phyloP scores from a whole-genome alignment of 2,329 filamentous ascomycete species.

The Dactylellina cionopaga region DNA sequence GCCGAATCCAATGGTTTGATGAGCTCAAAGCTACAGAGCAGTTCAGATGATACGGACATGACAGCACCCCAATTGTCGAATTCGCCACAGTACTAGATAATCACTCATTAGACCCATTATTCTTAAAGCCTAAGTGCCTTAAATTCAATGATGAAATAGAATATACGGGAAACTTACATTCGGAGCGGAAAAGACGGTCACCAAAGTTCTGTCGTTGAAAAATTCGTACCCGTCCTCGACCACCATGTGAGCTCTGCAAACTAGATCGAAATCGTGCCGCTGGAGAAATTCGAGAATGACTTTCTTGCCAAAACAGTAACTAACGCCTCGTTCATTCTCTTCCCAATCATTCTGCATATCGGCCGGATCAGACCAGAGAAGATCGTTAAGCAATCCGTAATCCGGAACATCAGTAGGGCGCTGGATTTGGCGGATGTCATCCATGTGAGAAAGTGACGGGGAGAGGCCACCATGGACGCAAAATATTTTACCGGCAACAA shows the following conservation, averaged over 20 bases:
- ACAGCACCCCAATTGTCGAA: constrained; percentile 99
- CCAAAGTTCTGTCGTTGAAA: constrained; percentile 91
- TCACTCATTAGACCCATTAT: constrained; percentile 58
- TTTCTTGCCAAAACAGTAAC: constrained; percentile 98
- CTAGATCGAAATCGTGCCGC: constrained; percentile 94
- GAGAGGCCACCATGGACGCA: constrained; percentile 96
- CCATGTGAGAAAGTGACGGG: constrained; percentile 93
- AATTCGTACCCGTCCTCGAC: constrained; percentile 99
- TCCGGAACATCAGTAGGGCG: constrained; percentile 97
- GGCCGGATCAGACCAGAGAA: constrained; percentile 96
- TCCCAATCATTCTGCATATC: constrained; percentile 99
- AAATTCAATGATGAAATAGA: neutral
- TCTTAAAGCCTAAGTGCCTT: too few species aligned
- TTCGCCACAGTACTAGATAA: constrained; percentile 86
- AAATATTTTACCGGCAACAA: constrained; percentile 96
- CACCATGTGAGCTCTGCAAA: constrained; percentile 98
- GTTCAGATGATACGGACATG: constrained; percentile 93
- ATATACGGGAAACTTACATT: constrained; percentile 74
- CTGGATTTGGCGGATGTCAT: constrained; percentile 95
- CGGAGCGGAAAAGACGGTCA: constrained; percentile 96
- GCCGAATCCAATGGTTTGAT: constrained; percentile 96
- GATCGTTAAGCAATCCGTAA: constrained; percentile 91
- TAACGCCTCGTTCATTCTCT: constrained; percentile 94
- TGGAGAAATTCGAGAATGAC: constrained; percentile 96
- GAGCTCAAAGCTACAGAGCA: constrained; percentile 96